Base-by-base conservation (phyloP, 768 basidiomycete species). In the Pulveroboletus sp. region DNA sequence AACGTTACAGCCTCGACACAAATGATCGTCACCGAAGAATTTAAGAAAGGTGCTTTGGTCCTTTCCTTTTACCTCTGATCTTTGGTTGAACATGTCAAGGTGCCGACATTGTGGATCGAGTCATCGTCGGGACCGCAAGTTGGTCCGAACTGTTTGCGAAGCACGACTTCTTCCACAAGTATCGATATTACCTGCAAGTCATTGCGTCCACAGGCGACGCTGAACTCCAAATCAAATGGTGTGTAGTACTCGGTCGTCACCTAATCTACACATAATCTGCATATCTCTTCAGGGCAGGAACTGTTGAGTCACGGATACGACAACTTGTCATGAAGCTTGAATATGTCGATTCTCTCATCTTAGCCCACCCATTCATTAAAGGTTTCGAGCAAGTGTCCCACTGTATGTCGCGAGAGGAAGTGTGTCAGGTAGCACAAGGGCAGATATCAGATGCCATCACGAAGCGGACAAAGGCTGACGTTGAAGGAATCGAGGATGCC, bases 271-370 rank as follows among this genome's bases (percentile, higher is more conserved):
- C 24, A 48, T 26, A 42, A 33, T 54, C 57, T 58, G 55, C 53
- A 53, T 50, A 58, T 42, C 27, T 36, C 37, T 43, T 0, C 43
- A 86, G 85, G 84, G 71, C 93, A n/a, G 95, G 95, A 39, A 97
- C 94, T n/a, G 96, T 99, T 27, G 95, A 99, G 72, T 97, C 96
- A 18, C 82, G 89, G 60, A 79, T 98, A 73, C 84, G 96, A 39
- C 93, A 93, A 68, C 78, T 99, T 27, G 93, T 99, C 48, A 94
- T 95, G 85, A 96, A 96, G 73, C 83, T 99, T 46, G 95, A 98
- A 75, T 90, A 86, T 59, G 92, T 93, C 59, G 96, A 97, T 54
- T 86, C 90, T 49, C 76, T 99, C 60, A 82, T 83, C 49, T 75
- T 93, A 51, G 94, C 93, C 41, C 96, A 98, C 73, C 96, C 96